Base-by-base conservation (phyloP, 257 asterid genomes). In the Cinchona pubescens region DNA sequence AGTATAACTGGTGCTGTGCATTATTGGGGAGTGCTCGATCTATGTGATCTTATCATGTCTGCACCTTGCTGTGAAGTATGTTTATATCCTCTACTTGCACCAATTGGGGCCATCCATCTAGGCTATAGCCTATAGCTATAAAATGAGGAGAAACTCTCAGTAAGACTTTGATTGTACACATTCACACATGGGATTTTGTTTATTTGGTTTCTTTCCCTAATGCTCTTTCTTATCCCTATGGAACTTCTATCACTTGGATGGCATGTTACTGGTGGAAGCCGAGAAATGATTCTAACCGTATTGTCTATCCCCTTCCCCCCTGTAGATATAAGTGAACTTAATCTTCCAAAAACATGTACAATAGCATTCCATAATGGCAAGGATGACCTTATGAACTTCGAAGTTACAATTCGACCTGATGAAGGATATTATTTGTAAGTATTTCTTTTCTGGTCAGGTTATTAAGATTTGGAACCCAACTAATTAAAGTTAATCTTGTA, bases 341-440 rank as follows among this genome's bases (percentile, higher is more conserved):
- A 90, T 82, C 90, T 94, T 71, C 99, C 97, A 2, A 85, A 87
- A 73, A 86, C 97, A 67, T 94, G 97, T 81, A 88, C 81, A 81
- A 90, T 94, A 23, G 65, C 93, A 60, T 94, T 94, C 82, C 99
- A 97, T 71, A 90, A 87, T 82, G 99, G 97, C 71, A 92, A 87
- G 83, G 97, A 94, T 37, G 97, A 94, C 59, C 97, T 94, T 51
- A 94, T 94, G 99, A 94, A 87, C 85, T 92, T 92, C 80, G 97
- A 92, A 83, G 99, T 92, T 75, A 87, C 95, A 67, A 89, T 94
- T 79, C 88, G 91, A 67, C 97, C 96, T 30, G 97, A 94, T 75
- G 97, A 92, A 78, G 97, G 97, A 79, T 92, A 86, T 82, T 94
- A 92, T 79, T 71, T 75, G 98, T 94, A 78, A 86, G 92, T 83